A percentile compares a stretch with the other conserved stretches of the same genome.
These are phyloP conservation scores for Sequoia sempervirens DNA, from an alignment of 75 land plant genomes.

Conservation along the genomic window DNA sequence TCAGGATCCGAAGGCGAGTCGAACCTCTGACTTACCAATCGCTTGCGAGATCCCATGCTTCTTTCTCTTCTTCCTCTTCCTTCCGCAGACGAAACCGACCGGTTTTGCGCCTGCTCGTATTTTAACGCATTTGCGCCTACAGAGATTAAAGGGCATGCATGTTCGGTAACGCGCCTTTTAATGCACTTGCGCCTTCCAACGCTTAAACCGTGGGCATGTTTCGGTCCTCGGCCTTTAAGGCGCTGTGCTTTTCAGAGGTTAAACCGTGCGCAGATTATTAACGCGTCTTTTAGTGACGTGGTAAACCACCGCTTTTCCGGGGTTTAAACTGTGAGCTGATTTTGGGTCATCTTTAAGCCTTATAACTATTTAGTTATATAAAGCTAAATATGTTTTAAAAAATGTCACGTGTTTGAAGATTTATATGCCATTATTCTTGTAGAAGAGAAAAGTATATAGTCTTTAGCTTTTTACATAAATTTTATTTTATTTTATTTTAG, in stretches of 20 bases:
- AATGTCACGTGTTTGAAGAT: no score
- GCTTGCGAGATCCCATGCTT: slow-evolving; percentile 1
- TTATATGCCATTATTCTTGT: no score
- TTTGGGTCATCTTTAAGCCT: no score
- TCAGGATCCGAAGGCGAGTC: background rate
- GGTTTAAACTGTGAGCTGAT: no score
- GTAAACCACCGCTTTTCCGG: no score
- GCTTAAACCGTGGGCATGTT: background rate
- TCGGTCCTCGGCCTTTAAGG: background rate
- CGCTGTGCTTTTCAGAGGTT: no score
- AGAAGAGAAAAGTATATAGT: no score
- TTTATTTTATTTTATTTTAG: no score
- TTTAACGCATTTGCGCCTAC: background rate
- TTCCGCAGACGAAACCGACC: background rate
- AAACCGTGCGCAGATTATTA: background rate
- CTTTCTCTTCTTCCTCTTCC: background rate
- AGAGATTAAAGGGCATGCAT: background rate
- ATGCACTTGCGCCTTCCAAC: background rate
- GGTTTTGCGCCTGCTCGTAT: background rate
- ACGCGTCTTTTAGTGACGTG: no score
- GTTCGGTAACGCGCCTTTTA: background rate
- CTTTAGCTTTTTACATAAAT: no score
- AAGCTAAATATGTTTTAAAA: no score
- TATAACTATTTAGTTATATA: no score
- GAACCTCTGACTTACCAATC: background rate